Evolutionary conservation across 441 rosid species (phyloP).

Genomic region (Populus hybrid): DNA sequence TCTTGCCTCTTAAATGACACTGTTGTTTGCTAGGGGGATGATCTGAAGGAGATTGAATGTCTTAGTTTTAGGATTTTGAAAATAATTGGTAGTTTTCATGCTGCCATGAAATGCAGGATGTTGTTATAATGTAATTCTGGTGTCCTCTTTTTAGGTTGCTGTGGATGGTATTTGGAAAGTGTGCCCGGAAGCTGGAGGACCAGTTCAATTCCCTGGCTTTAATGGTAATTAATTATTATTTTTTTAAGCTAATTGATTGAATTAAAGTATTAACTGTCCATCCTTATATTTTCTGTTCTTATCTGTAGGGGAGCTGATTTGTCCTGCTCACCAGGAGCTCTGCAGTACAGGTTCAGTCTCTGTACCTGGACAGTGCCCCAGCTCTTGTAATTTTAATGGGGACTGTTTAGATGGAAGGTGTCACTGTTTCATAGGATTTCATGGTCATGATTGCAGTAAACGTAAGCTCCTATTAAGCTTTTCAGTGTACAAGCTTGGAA

Average conservation of each 20-base stretch:
- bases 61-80: background rate
- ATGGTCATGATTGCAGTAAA: constrained; percentile 80
- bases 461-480: constrained; percentile 46
- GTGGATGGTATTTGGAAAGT: constrained; percentile 95
- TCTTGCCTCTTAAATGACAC: background rate
- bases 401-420: constrained; percentile 88
- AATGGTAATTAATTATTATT: constrained; percentile 51
- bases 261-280: constrained; percentile 1
- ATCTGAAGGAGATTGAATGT: background rate
- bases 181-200: constrained; percentile 87
- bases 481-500: background rate
- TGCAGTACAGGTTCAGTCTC: constrained; percentile 52
- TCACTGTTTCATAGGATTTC: constrained; percentile 85
- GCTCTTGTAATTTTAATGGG: constrained; percentile 82
- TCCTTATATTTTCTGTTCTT: constrained; percentile 12
- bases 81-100: background rate
- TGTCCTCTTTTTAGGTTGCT: constrained; percentile 59
- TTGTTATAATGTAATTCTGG: constrained; percentile 4
- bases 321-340: constrained; percentile 92
- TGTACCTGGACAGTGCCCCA: constrained; percentile 72
- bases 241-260: background rate
- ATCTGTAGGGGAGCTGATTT: constrained; percentile 73
- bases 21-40: background rate
- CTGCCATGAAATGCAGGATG: background rate
- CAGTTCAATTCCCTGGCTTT: constrained; percentile 84